phyloP scores from a whole-genome alignment of 1,284 basidiomycete species.

The Fomes fomentarius region DNA sequence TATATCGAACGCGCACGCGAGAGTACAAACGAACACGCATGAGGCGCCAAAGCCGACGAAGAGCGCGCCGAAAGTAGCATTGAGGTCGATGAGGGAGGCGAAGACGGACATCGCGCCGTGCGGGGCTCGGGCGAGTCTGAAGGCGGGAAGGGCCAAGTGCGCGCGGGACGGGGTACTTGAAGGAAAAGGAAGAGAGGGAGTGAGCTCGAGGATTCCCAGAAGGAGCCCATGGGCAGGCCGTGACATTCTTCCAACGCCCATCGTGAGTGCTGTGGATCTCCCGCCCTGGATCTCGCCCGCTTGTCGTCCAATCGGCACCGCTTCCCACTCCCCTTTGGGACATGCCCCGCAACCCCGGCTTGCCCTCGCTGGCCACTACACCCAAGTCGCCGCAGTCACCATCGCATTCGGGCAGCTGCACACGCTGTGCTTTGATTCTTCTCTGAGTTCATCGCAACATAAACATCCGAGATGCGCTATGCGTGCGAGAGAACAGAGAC shows the following conservation, averaged over 20 bases:
- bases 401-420: no score
- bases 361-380: no score
- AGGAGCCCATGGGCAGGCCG: neutral
- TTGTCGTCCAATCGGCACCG: neutral
- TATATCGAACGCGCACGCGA: neutral
- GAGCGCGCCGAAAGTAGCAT: conserved; percentile 63
- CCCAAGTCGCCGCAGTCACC: no score
- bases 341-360: no score
- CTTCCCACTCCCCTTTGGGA: neutral
- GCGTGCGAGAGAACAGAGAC: neutral
- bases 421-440: neutral
- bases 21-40: conserved; percentile 33
- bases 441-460: neutral
- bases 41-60: conserved; percentile 60
- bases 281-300: neutral
- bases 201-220: conserved; percentile 7
- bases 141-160: conserved; percentile 5
- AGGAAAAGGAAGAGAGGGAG: conserved; percentile 6
- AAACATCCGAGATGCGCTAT: neutral
- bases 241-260: neutral
- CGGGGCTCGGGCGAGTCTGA: conserved; percentile 1
- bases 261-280: neutral
- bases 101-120: conserved; percentile 15
- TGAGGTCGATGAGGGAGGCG: conserved; percentile 32
- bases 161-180: conserved; percentile 8